A percentile compares a stretch with the other conserved stretches of the same genome.
phyloP scores from a whole-genome alignment of 1,284 basidiomycete genomes.

The Cerioporus squamosus region DNA sequence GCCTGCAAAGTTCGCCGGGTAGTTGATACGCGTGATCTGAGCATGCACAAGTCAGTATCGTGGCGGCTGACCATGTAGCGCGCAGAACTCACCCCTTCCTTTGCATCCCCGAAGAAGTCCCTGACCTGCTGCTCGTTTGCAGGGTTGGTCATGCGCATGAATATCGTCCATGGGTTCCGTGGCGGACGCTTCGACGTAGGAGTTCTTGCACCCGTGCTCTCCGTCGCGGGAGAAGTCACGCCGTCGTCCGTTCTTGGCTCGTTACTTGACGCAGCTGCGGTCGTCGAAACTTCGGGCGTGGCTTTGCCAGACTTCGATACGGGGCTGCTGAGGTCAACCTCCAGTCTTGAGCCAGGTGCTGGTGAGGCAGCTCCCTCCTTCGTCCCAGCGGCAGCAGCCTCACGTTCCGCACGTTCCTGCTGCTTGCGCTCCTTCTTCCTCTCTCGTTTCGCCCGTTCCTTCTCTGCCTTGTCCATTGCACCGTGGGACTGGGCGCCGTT shows the following conservation, averaged over 20 bases:
- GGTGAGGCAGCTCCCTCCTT: slow-evolving; percentile 37
- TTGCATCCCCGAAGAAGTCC: slow-evolving; percentile 76
- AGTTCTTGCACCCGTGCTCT: slow-evolving; percentile 65
- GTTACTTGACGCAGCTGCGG: slow-evolving; percentile 25
- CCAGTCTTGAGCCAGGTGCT: slow-evolving; percentile 18
- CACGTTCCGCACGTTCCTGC: slow-evolving; percentile 48
- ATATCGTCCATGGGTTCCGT: slow-evolving; percentile 86
- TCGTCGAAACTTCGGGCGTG: slow-evolving; percentile 39
- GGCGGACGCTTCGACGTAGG: slow-evolving; percentile 64
- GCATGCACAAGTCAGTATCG: not conserved
- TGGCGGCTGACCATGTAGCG: not conserved
- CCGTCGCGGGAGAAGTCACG: slow-evolving; percentile 54
- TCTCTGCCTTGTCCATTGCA: slow-evolving; percentile 46
- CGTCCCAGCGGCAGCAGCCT: slow-evolving; percentile 34
- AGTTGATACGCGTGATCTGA: slow-evolving; percentile 75
- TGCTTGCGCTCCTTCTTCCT: slow-evolving; percentile 63
- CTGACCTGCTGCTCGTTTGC: slow-evolving; percentile 72
- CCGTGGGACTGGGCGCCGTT: slow-evolving; percentile 27
- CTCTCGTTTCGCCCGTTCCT: slow-evolving; percentile 57
- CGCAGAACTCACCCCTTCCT: slow-evolving; percentile 60
- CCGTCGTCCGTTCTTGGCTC: slow-evolving; percentile 46
- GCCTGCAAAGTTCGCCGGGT: slow-evolving; percentile 56
- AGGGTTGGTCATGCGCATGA: slow-evolving; percentile 69
- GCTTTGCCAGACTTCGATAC: slow-evolving; percentile 45
- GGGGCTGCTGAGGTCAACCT: slow-evolving; percentile 27